A percentile compares a stretch with the other conserved stretches of the same genome.
Conservation (phyloP, 2,329 filamentous ascomycete genomes). For the Chrysosporium keratinophilum region DNA sequence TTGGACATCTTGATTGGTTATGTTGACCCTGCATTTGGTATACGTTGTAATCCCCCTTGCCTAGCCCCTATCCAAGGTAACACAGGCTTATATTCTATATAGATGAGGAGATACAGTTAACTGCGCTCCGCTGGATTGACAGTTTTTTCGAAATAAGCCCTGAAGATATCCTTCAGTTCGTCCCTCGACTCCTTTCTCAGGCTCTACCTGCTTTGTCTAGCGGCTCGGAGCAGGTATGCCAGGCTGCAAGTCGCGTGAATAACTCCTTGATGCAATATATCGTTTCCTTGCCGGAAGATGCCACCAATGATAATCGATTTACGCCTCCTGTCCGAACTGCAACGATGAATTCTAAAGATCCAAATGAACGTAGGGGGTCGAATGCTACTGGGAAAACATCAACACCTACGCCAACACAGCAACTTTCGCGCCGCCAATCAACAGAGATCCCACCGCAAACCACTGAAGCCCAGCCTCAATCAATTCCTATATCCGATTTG, state of each 20-base stretch:
- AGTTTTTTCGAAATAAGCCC: slow-evolving; percentile 95
- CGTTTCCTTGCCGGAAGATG: slow-evolving; percentile 72
- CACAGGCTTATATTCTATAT: slow-evolving; percentile 18
- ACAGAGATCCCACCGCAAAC: slow-evolving; percentile 8
- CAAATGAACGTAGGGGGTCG: slow-evolving; percentile 32
- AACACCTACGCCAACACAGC: slow-evolving; percentile 22
- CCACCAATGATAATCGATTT: slow-evolving; percentile 30
- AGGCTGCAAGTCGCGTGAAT: slow-evolving; percentile 82
- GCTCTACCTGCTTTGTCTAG: slow-evolving; percentile 91
- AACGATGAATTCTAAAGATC: slow-evolving; percentile 31
- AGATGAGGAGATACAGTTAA: slow-evolving; percentile 87
- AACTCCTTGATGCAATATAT: slow-evolving; percentile 88
- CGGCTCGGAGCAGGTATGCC: slow-evolving; percentile 75
- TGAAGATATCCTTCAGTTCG: slow-evolving; percentile 90
- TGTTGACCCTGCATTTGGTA: slow-evolving; percentile 69
- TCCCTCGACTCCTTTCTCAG: slow-evolving; percentile 81
- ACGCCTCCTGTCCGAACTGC: slow-evolving; percentile 34
- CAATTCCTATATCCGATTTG: slow-evolving; percentile 53
- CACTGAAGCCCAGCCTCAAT: slow-evolving; percentile 34
- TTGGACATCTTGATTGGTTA: slow-evolving; percentile 85
- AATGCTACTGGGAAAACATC: slow-evolving; percentile 25
- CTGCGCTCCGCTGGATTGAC: slow-evolving; percentile 88
- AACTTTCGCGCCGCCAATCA: slow-evolving; percentile 23
- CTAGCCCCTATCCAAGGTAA: neutral
- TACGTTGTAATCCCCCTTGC: slow-evolving; percentile 7